Percentiles rank a stretch among this genome's conserved stretches.
These are phyloP conservation scores for Ophiosphaerella herpotricha DNA, from an alignment of 2,329 filamentous ascomycete species.

Conservation along the genomic window DNA sequence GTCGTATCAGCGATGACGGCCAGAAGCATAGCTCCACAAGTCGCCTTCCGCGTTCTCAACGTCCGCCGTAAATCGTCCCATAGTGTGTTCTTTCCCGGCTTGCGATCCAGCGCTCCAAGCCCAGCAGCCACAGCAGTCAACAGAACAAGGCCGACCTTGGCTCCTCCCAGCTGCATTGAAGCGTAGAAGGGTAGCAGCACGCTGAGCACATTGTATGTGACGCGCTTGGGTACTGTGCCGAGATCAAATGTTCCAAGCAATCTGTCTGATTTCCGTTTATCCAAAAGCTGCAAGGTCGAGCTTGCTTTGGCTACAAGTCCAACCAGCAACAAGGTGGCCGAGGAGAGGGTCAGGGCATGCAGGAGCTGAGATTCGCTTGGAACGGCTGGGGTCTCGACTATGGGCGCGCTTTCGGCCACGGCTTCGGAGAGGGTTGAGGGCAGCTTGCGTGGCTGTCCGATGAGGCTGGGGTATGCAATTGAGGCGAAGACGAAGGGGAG, in stretches of 20 bases:
- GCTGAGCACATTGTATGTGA: constrained; percentile 45
- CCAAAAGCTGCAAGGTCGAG: constrained; percentile 34
- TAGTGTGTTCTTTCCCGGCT: constrained; percentile 36
- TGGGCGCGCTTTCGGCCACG: constrained; percentile 19
- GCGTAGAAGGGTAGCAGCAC: constrained; percentile 62
- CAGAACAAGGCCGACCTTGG: constrained; percentile 57
- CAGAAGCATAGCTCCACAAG: constrained; percentile 41
- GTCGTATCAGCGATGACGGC: constrained; percentile 41
- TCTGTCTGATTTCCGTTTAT: constrained; percentile 41
- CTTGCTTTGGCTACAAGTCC: constrained; percentile 47
- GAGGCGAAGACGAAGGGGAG: constrained; percentile 56
- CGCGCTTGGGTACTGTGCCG: constrained; percentile 19
- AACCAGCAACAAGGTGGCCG: constrained; percentile 52
- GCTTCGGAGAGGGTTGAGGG: constrained; percentile 32
- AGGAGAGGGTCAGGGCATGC: constrained; percentile 52
- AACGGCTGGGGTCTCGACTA: constrained; percentile 8
- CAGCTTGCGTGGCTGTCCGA: constrained; percentile 17
- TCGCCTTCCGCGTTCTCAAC: constrained; percentile 43
- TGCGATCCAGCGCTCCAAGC: constrained; percentile 42
- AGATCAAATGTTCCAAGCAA: constrained; percentile 11
- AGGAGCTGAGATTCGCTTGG: constrained; percentile 39
- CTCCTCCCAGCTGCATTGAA: constrained; percentile 59
- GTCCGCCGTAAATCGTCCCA: constrained; percentile 42
- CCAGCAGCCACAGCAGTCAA: constrained; percentile 54
- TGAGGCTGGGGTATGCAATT: constrained; percentile 47